Evolutionary conservation across 2,329 filamentous ascomycete species (phyloP), one percentile per base, ranked within the genome.

Genomic region (Mycogone perniciosa): DNA sequence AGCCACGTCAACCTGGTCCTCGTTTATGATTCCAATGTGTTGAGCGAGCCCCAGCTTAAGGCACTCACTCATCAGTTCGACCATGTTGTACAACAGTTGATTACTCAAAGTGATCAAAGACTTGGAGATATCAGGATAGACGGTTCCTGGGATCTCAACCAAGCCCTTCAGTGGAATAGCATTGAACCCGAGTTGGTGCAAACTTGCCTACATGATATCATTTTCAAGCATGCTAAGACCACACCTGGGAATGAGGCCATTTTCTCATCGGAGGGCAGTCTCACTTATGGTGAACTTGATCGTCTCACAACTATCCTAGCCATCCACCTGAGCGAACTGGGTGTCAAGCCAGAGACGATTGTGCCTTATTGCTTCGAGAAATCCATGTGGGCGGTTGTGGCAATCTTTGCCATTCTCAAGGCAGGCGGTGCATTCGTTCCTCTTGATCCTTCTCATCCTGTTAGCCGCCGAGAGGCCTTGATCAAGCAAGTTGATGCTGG

Each of bases 341-440:
- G 62, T 8, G 58, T 71, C 26, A 39, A 52, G 2, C 58, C 58
- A 4, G 65, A 46, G 49, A 65, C 30, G 4, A 31, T 40, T 2
- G 55, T 57, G 9, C 53, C 54, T 1, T 44, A 50, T 10, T 56
- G 45, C 41, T 56, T 55, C 10, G 55, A 57, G 39, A 57, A 63
- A 56, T 61, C 51, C 3, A 37, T 47, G 31, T 58, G 54, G 56
- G 51, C 57, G 8, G 31, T 57, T 6, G 54, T 63, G 1, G 58
- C 58, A 1, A 59, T 62, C 39, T 29, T 65, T 4, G 58, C 46
- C 13, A 54, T 64, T 30, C 50, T 65, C 31, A 62, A 63, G 44
- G 54, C 60, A 7, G 65, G 63, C 4, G 62, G 57, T 26, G 60
- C 31, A 52, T 58, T 54, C 45, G 57, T 66, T 7, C 46, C 58